Percentiles rank a stretch among this genome's conserved stretches.
Evolutionary conservation across 2,329 filamentous ascomycete species (phyloP).

Genomic region (Trichoderma polysporum): DNA sequence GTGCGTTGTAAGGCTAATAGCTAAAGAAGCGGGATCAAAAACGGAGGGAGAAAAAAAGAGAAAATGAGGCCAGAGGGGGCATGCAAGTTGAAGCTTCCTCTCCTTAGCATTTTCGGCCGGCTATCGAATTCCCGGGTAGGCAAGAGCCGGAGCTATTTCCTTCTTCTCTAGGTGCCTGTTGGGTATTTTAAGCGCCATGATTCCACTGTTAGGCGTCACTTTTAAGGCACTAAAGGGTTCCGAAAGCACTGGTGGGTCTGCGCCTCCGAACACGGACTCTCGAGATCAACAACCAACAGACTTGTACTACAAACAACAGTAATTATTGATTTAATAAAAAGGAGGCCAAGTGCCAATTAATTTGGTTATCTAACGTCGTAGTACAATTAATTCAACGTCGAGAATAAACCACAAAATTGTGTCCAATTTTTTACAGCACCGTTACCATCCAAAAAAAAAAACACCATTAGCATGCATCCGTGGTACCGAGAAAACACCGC

Average conservation of each 20-base stretch:
- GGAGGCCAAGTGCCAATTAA: conserved; percentile 4
- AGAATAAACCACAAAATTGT: conserved; percentile 9
- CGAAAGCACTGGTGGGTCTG: background rate
- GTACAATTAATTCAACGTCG: conserved; percentile 15
- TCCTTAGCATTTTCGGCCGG: background rate
- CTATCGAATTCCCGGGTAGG: conserved; percentile 4
- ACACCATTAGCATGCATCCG: conserved; percentile 13
- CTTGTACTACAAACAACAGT: background rate
- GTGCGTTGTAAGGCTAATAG: background rate
- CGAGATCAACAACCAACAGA: background rate
- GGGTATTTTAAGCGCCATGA: background rate
- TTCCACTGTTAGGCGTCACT: background rate
- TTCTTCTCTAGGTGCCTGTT: background rate
- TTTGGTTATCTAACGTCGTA: background rate
- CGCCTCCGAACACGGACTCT: conserved; percentile 20
- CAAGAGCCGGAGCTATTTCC: background rate
- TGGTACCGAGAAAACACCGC: conserved; percentile 16
- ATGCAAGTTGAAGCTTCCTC: conserved; percentile 1
- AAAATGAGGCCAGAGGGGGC: background rate
- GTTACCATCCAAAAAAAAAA: conserved; percentile 13
- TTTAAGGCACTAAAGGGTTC: background rate
- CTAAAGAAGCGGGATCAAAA: background rate
- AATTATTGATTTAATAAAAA: background rate
- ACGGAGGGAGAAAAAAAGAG: background rate
- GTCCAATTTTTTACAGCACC: conserved; percentile 16